phyloP scores from a whole-genome alignment of 2,329 filamentous ascomycete species.

The Sclerotinia sclerotiorum region DNA sequence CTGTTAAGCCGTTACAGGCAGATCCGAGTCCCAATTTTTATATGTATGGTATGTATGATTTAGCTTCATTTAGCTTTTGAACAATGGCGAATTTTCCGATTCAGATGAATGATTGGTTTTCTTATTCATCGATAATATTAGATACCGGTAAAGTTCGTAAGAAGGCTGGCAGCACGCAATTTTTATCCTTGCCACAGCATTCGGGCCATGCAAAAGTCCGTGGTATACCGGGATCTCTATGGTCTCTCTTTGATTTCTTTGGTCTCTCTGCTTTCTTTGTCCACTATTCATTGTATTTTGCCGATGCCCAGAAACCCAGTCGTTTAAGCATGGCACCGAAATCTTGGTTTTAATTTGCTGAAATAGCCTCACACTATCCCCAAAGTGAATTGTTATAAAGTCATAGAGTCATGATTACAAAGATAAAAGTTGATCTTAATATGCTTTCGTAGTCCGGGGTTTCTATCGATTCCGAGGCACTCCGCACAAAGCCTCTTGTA shows the following conservation, averaged over 20 bases:
- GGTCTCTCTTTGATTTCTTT: background rate
- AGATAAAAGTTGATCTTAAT: background rate
- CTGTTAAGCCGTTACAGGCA: background rate
- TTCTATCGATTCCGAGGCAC: background rate
- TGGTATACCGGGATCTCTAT: background rate
- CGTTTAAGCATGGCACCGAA: background rate
- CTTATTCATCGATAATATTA: background rate
- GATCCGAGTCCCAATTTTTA: conserved; percentile 1
- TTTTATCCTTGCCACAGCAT: conserved; percentile 1
- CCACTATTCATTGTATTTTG: background rate
- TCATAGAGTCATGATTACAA: conserved; percentile 13
- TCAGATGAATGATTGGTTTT: background rate
- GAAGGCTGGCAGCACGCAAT: conserved; percentile 5
- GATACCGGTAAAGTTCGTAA: background rate
- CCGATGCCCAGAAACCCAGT: conserved; percentile 2
- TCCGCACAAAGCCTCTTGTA: background rate
- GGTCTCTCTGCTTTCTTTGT: background rate
- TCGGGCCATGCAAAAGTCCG: conserved; percentile 6
- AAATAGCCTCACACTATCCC: background rate
- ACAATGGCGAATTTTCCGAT: background rate
- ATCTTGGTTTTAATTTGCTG: background rate
- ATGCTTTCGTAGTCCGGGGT: conserved; percentile 6
- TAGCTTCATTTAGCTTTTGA: too few relatives aligned
- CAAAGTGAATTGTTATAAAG: background rate
- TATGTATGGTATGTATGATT: background rate